phyloP scores from a whole-genome alignment of 2,329 filamentous ascomycete genomes.

The Cladosporium colombiae region DNA sequence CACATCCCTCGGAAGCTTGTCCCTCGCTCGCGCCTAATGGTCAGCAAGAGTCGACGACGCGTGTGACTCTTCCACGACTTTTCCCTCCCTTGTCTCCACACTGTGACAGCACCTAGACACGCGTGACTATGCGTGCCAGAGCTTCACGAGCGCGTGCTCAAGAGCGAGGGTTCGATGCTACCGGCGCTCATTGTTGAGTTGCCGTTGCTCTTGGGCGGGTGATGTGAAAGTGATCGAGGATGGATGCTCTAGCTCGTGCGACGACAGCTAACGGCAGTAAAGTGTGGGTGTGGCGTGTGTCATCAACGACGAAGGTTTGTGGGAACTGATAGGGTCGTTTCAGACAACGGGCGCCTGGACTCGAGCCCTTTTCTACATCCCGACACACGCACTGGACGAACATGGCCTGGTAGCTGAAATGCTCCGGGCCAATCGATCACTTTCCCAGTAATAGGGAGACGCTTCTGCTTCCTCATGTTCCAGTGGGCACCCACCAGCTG shows the following conservation, averaged over 20 bases:
- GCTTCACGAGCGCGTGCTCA: conserved; percentile 21
- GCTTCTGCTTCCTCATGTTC: conserved; percentile 12
- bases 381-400: conserved; percentile 7
- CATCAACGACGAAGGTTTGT: conserved; percentile 27
- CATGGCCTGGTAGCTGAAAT: conserved; percentile 8
- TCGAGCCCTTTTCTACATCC: conserved; percentile 2
- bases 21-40: conserved; percentile 11
- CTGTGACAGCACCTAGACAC: conserved; percentile 16
- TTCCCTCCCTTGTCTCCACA: conserved; percentile 14
- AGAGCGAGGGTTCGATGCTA: conserved; percentile 27
- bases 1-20: conserved; percentile 15
- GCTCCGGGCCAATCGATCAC: not conserved
- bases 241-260: conserved; percentile 17
- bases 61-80: conserved; percentile 8
- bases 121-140: conserved; percentile 17
- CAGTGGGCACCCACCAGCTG: conserved; percentile 7
- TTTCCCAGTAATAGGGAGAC: not conserved
- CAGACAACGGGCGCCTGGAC: not conserved
- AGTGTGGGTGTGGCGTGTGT: conserved; percentile 33
- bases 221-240: conserved; percentile 2
- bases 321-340: conserved; percentile 3
- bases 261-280: conserved; percentile 24
- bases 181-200: conserved; percentile 24
- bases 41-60: conserved; percentile 10
- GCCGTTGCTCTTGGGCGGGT: conserved; percentile 13